phyloP scores from a whole-genome alignment of 2,329 filamentous ascomycete species.

The Dryadomyces quercus-mongolicae region DNA sequence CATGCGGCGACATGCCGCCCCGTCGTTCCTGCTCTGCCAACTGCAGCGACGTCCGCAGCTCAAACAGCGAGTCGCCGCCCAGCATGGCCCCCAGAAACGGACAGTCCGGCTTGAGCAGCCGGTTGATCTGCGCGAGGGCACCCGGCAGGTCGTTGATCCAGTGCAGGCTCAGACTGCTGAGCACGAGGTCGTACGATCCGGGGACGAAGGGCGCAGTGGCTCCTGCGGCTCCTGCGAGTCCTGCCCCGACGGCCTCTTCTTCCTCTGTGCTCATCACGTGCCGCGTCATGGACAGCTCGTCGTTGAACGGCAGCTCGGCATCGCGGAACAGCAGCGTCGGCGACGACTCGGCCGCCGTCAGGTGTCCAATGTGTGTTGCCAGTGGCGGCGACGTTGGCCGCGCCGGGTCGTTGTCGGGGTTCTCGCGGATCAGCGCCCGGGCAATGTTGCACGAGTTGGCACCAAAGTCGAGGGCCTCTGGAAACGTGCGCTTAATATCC shows the following conservation, averaged over 20 bases:
- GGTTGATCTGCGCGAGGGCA: slow-evolving; percentile 73
- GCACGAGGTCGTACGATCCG: slow-evolving; percentile 73
- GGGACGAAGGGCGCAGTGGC: slow-evolving; percentile 56
- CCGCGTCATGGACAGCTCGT: slow-evolving; percentile 57
- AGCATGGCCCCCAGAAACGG: slow-evolving; percentile 96
- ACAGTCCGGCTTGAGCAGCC: slow-evolving; percentile 74
- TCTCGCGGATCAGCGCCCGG: slow-evolving; percentile 59
- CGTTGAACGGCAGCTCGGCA: slow-evolving; percentile 60
- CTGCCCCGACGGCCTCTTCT: slow-evolving; percentile 9
- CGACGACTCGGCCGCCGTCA: slow-evolving; percentile 77
- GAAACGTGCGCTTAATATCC: slow-evolving; percentile 88
- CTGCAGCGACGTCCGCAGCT: slow-evolving; percentile 86
- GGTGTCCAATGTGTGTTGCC: slow-evolving; percentile 55
- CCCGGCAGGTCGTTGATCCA: slow-evolving; percentile 97
- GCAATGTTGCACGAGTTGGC: slow-evolving; percentile 95
- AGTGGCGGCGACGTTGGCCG: slow-evolving; percentile 53
- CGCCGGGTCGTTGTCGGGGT: slow-evolving; percentile 49
- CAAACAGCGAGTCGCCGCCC: slow-evolving; percentile 85
- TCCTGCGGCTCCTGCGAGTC: no score
- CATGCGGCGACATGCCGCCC: slow-evolving; percentile 83
- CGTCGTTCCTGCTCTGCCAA: slow-evolving; percentile 81
- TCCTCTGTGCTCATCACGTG: slow-evolving; percentile 64
- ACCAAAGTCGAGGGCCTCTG: slow-evolving; percentile 78
- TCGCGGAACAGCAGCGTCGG: slow-evolving; percentile 70
- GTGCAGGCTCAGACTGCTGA: slow-evolving; percentile 82